phyloP scores from a whole-genome alignment of 1,139 yeast genomes.

The Wickerhamomyces sp. region DNA sequence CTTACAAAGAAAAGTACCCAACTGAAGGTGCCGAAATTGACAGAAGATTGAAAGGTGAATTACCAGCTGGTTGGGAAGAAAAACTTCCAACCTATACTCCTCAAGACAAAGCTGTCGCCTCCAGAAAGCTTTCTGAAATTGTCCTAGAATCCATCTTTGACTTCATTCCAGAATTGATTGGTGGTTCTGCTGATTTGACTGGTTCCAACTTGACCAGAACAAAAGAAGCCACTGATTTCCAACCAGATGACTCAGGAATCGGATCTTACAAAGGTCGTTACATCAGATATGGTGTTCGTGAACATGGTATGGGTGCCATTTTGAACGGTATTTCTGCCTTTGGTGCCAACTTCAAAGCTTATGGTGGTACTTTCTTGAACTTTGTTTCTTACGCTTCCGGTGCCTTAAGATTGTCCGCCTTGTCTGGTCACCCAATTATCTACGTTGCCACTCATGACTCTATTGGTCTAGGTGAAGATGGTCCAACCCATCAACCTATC shows the following conservation, averaged over 20 bases:
- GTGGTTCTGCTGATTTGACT: conserved; percentile 98
- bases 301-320: conserved; percentile 99
- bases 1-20: conserved; percentile 71
- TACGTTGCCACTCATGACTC: conserved; percentile 99
- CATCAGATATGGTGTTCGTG: conserved; percentile 98
- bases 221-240: conserved; percentile 85
- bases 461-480: conserved; percentile 98
- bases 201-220: conserved; percentile 97
- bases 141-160: conserved; percentile 64
- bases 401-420: conserved; percentile 92
- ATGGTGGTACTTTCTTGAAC: conserved; percentile 98
- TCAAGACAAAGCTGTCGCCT: conserved; percentile 78
- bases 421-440: conserved; percentile 88
- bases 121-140: conserved; percentile 92
- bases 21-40: conserved; percentile 73
- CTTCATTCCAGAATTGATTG: conserved; percentile 81
- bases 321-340: conserved; percentile 96
- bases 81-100: conserved; percentile 78
- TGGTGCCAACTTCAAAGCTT: conserved; percentile 89
- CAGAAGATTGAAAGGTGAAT: conserved; percentile 77
- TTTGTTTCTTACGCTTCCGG: conserved; percentile 98
- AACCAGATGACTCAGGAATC: conserved; percentile 74
- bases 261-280: conserved; percentile 93
- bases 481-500: conserved; percentile 99
- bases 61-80: conserved; percentile 83